Evolutionary conservation across 2,329 filamentous ascomycete genomes (phyloP), one percentile per base, ranked within the genome.

Genomic region (Clarireedia monteithiana): DNA sequence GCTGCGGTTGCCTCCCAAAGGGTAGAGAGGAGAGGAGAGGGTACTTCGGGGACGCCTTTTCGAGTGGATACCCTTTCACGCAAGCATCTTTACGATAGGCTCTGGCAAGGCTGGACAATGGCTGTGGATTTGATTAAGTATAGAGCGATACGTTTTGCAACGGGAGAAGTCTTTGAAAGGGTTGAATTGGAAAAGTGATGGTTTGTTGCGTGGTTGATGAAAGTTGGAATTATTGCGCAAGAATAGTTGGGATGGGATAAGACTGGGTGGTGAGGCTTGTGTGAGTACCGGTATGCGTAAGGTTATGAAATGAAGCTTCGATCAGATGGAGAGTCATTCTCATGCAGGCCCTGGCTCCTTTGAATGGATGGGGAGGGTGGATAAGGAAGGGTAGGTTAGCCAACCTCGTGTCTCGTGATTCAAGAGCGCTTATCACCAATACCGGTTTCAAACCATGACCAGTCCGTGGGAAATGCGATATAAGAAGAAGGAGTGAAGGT

Each of bases 31-130:
- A 24, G 45, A 30, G 17, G 23, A 26, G 45, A 23, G 27, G 20
- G 17, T 30, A 48, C 20, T 24, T 24, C 23, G 17, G 45, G 45
- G 45, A 12, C 30, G 30, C 30, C 30, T 34, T 34, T 34, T 34
- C 10, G 51, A 39, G 49, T 50, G 53, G 53, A 48, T 51, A 47
- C 17, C 40, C 45, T 53, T 53, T 26, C 49, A 49, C 52, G 47
- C 24, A 26, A 15, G 24, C 54, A 56, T 53, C 20, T 47, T 56
- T 42, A 42, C 39, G 15, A 42, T 42, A 42, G 39, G 39, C 39
- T 42, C 20, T 15, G 15, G 17, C 17, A 42, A 42, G 39, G 39
- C 39, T 42, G 39, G 39, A 42, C 15, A 42, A 27, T 15, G 15
- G 30, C 27, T 48, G 23, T 12, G 14, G 20, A 26, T 48, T 26